phyloP scores from a whole-genome alignment of 176 grass and related monocot genomes.

The Microstegium vimineum region DNA sequence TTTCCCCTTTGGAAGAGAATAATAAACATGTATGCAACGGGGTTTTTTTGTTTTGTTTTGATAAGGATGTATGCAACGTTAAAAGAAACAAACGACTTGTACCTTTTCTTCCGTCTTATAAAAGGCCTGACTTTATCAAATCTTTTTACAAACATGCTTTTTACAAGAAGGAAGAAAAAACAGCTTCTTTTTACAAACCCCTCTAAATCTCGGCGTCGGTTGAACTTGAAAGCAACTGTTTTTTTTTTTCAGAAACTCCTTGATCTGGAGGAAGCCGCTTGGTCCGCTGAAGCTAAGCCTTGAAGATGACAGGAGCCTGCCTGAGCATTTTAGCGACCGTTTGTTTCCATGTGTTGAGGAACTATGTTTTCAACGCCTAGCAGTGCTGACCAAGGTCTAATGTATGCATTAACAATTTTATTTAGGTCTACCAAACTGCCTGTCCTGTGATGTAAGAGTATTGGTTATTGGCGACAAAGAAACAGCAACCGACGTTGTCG shows the following conservation, averaged over 20 bases:
- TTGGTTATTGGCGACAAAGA: neutral
- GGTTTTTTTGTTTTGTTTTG: no score
- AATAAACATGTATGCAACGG: no score
- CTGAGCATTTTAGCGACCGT: neutral
- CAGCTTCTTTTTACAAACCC: neutral
- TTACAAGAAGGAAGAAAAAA: no score
- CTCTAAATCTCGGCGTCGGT: neutral
- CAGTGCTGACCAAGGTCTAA: neutral
- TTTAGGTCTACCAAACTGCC: neutral
- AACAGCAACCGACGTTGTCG: neutral
- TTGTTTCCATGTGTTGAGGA: no score
- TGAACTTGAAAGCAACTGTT: neutral
- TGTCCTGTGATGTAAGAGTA: neutral
- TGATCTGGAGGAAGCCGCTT: neutral
- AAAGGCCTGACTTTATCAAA: no score
- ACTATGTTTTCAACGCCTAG: neutral
- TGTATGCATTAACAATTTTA: no score
- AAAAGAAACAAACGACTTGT: no score
- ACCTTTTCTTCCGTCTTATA: no score
- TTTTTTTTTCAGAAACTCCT: neutral
- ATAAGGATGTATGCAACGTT: no score
- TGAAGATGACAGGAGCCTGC: neutral
- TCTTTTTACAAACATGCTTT: no score
- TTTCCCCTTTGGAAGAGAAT: no score
- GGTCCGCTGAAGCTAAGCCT: no score